Evolutionary conservation across 139 green algal species (phyloP), one percentile per base, ranked within the genome.

Genomic region (Ettlia oleoabundans): DNA sequence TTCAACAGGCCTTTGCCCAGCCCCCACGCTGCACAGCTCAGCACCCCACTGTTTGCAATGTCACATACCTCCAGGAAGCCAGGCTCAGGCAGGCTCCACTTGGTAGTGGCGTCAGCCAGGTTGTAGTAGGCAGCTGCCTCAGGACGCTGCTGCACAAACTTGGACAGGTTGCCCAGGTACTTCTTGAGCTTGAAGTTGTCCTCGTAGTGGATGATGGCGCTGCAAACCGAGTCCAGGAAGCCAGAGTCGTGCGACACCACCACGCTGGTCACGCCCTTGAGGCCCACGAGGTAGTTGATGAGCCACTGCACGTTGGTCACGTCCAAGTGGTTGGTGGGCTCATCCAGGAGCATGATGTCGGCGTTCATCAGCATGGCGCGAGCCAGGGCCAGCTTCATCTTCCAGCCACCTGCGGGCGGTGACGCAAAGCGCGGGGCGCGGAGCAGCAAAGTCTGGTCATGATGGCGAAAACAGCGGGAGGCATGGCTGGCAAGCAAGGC

Each of bases 321-420:
- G 87, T 98, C 96, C 75, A 98, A 84, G 81, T 99, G 95, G 81
- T 97, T 97, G 64, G 93, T 97, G 55, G 93, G 92, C 88, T 96
- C 93, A 82, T 96, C 93, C 70, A 98, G 87, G 61, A 98, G 88
- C 86, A 98, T 89, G 90, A 99, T 92, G 89, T 99, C 93, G 4
- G 95, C 38, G 89, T 87, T 82, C 94, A 90, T 87, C 30, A 94
- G 84, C 86, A 94, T 93, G 15, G 91, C 91, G 41, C 91, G 87
- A 4, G 91, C 88, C 22, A 95, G 84, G 28, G 92, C 89, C 41
- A 95, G 86, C 90, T 95, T 95, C 92, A 95, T 95, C 70, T 91
- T 89, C 92, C 92, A 95, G n/a, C 92, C 92, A 67, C 92, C 92
- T 69, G 74, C 24, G 15, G 74, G n/a, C n/a, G n/a, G n/a, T n/a